Percentiles rank a stretch among this genome's conserved stretches.
Evolutionary conservation across 2,329 filamentous ascomycete genomes (phyloP).

Genomic region (Penicillium sp.): DNA sequence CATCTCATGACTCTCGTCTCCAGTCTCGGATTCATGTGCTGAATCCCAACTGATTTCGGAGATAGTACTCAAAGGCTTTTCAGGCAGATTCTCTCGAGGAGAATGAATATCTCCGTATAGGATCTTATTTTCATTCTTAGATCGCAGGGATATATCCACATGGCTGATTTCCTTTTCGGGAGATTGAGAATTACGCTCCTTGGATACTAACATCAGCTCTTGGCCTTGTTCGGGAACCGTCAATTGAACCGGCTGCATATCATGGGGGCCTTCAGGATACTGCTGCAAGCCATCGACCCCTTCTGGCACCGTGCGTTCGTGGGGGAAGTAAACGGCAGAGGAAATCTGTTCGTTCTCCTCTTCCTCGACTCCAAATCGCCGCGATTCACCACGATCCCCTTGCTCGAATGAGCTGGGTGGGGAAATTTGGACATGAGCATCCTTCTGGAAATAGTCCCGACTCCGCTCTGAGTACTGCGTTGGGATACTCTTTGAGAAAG

Average conservation of each 20-base stretch:
- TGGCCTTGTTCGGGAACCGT: conserved; percentile 29
- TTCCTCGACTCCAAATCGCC: conserved; percentile 55
- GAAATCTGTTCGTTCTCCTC: conserved; percentile 66
- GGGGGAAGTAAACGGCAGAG: conserved; percentile 65
- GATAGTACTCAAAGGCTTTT: conserved; percentile 38
- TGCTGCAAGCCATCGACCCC: conserved; percentile 28
- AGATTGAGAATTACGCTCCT: conserved; percentile 25
- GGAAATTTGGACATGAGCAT: conserved; percentile 18
- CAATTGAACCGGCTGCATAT: conserved; percentile 27
- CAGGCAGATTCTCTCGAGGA: conserved; percentile 40
- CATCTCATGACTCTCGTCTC: conserved; percentile 39
- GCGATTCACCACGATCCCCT: conserved; percentile 23
- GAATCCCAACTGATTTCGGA: conserved; percentile 43
- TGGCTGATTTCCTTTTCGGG: conserved; percentile 46
- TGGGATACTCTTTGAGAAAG: conserved; percentile 46
- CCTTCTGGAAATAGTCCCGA: conserved; percentile 31
- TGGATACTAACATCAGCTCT: conserved; percentile 30
- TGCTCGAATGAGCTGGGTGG: conserved; percentile 27
- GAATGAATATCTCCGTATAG: conserved; percentile 59
- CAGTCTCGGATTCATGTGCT: conserved; percentile 49
- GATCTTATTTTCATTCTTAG: conserved; percentile 61
- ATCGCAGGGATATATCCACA: conserved; percentile 65
- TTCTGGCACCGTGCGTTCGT: conserved; percentile 51
- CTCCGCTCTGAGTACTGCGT: conserved; percentile 38
- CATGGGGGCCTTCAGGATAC: conserved; percentile 22